Evolutionary conservation across 495 filamentous ascomycete species (phyloP).

Genomic region (Friedmanniomyces endolithicus): DNA sequence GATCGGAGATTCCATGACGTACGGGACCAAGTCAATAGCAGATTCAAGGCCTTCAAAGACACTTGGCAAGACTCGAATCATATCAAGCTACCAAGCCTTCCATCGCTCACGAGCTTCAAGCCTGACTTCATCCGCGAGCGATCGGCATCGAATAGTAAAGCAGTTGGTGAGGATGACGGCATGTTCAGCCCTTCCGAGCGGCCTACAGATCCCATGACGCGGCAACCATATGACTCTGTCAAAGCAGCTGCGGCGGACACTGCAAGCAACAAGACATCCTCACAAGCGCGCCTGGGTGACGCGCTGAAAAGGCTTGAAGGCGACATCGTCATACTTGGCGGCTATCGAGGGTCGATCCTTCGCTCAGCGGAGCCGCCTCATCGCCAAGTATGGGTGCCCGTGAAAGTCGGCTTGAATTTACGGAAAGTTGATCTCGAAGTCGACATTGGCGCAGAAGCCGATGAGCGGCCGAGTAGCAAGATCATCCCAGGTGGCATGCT

Average conservation of each 20-base stretch:
- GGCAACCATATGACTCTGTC: constrained; percentile 8
- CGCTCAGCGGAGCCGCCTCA: constrained; percentile 72
- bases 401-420: constrained; percentile 87
- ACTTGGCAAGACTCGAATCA: constrained; percentile 69
- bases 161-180: background rate
- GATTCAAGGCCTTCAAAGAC: constrained; percentile 84
- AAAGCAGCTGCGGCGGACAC: constrained; percentile 11
- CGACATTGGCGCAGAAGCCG: constrained; percentile 69
- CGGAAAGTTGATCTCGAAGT: constrained; percentile 87
- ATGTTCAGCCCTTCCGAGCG: background rate
- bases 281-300: constrained; percentile 44
- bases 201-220: constrained; percentile 9
- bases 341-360: constrained; percentile 79
- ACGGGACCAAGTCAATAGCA: constrained; percentile 66
- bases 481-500: constrained; percentile 80
- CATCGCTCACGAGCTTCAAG: constrained; percentile 19
- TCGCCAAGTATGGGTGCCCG: constrained; percentile 80
- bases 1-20: constrained; percentile 74
- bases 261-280: constrained; percentile 21
- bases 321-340: constrained; percentile 80
- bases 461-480: constrained; percentile 67
- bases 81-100: constrained; percentile 49
- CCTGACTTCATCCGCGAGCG: constrained; percentile 16
- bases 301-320: constrained; percentile 62
- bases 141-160: background rate